Evolutionary conservation across 495 filamentous ascomycete species (phyloP).

Genomic region (Talaromyces proteolyticus): DNA sequence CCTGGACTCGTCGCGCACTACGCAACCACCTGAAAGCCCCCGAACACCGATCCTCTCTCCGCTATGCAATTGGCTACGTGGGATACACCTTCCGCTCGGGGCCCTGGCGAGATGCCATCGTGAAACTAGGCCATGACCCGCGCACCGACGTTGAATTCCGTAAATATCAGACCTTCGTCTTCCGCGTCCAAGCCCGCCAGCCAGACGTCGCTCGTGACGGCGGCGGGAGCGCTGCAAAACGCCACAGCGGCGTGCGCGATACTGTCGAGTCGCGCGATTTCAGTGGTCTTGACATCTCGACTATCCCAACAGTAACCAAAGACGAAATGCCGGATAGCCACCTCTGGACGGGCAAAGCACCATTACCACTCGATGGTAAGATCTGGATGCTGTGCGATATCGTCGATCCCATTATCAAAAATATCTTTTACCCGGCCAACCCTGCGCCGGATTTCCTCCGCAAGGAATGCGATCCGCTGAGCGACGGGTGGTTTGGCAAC

Average conservation of each 20-base stretch:
- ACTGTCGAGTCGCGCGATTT: constrained; percentile 13
- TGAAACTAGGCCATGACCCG: constrained; percentile 82
- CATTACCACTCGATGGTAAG: constrained; percentile 65
- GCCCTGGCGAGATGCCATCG: constrained; percentile 82
- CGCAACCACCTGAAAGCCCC: constrained; percentile 50
- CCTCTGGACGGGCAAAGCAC: constrained; percentile 69
- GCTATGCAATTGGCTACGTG: constrained; percentile 64
- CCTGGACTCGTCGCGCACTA: constrained; percentile 79
- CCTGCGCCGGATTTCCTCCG: constrained; percentile 25
- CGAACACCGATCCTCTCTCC: constrained; percentile 51
- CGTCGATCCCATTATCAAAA: constrained; percentile 60
- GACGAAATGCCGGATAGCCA: constrained; percentile 34
- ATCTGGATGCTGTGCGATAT: constrained; percentile 95
- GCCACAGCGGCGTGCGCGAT: constrained; percentile 17
- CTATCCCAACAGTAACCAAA: constrained; percentile 6
- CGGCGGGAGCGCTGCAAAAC: constrained; percentile 51
- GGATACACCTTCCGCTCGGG: constrained; percentile 87
- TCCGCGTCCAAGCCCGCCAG: constrained; percentile 65
- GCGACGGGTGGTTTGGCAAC: constrained; percentile 75
- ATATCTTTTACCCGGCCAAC: constrained; percentile 18
- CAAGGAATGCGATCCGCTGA: constrained; percentile 46
- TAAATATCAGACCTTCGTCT: constrained; percentile 81
- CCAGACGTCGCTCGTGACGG: constrained; percentile 76
- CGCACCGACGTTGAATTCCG: constrained; percentile 67
- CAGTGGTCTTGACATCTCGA: constrained; percentile 8